These are phyloP conservation scores for Leccinum angustisporum DNA, from an alignment of 1,284 basidiomycete genomes.

Conservation along the genomic window DNA sequence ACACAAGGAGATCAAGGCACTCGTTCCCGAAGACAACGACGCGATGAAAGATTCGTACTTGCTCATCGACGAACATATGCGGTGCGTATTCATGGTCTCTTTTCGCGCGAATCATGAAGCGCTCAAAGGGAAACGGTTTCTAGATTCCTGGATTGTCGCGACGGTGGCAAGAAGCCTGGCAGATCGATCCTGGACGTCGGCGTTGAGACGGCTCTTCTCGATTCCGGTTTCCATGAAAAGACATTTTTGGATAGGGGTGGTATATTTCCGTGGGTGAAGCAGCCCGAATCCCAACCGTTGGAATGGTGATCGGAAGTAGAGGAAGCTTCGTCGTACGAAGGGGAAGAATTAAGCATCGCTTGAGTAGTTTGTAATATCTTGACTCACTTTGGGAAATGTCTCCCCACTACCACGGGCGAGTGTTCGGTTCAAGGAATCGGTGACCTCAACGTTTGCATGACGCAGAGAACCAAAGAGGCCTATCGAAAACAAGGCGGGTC, in stretches of 20 bases:
- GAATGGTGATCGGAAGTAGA: conserved; percentile 11
- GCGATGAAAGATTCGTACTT: conserved; percentile 23
- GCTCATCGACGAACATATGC: conserved; percentile 19
- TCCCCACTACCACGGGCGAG: background rate
- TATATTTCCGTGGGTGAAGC: conserved; percentile 10
- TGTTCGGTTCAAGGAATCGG: background rate
- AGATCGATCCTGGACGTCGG: conserved; percentile 16
- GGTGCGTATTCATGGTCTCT: background rate
- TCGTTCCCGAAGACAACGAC: conserved; percentile 21
- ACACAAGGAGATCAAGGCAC: background rate
- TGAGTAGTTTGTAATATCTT: background rate
- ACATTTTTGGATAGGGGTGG: conserved; percentile 9
- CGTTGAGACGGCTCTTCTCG: conserved; percentile 16
- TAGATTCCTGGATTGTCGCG: conserved; percentile 16
- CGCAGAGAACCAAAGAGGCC: background rate
- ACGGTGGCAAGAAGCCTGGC: conserved; percentile 12
- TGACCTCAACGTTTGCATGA: no score
- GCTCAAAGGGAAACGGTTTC: background rate
- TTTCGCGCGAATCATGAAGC: background rate
- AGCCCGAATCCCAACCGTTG: background rate
- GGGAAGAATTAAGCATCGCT: background rate
- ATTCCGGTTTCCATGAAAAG: conserved; percentile 19
- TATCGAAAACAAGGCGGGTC: conserved; percentile 18
- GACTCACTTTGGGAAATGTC: background rate
- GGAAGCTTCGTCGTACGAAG: background rate